Base-by-base conservation (phyloP, 1,284 basidiomycete genomes). In the Boletus smithii region DNA sequence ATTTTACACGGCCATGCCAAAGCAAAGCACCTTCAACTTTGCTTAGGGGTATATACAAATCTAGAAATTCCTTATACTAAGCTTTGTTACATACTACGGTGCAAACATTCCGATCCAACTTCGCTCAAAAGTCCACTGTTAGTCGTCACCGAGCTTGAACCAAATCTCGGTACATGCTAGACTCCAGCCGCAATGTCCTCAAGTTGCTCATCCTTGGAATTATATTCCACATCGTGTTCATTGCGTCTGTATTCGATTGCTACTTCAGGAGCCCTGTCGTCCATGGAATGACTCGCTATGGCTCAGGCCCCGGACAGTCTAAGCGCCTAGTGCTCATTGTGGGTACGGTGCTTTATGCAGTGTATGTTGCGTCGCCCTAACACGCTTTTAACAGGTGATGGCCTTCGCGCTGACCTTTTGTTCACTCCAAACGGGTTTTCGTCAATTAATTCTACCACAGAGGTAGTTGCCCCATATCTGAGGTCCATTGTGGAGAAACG, bases 241-340 rank as follows among this genome's bases (percentile, higher is more conserved):
- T 89, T 51, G 74, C 76, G 48, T 81, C 84, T 20, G 82, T 94
- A 26, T 95, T 94, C 66, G 89, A 94, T 69, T 91, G 91, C 66
- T 94, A 95, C 66, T 95, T 95, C 59, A 88, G 81, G 18, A 86
- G 83, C 53, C 85, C 87, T 1, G 85, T 88, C 6, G 83, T 86
- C 20, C 75, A 80, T 73, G 86, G 87, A 42, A 88, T 86, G 84
- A 62, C 72, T 54, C 77, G 74, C 39, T 75, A 80, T 59, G 73
- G 69, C 11, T 62, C 75, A 2, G 65, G 64, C 14, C 52, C 57
- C 6, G 70, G 76, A 31, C 75, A 80, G 49, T 81, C 90, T 4
- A 84, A 86, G 56, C 75, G 91, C 2, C 73, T 92, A 17, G 88
- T 92, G 5, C 77, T 93, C 24, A 85, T 93, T 53, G 81, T 92